Evolutionary conservation across 345 rosid genomes (phyloP).

Genomic region (Ceriops tagal): DNA sequence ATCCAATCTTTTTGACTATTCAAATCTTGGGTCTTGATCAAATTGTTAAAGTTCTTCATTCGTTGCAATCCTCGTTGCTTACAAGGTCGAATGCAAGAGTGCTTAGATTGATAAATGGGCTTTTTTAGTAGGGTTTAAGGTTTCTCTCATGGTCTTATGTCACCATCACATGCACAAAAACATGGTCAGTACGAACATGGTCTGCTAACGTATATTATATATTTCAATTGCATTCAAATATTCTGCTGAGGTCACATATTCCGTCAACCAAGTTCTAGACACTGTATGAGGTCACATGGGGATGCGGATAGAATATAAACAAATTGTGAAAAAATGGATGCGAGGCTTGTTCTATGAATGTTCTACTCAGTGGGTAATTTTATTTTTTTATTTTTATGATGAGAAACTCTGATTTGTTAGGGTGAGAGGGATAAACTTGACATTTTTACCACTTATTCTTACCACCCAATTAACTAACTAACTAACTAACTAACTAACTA

Average conservation of each 20-base stretch:
- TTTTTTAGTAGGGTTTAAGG: background rate
- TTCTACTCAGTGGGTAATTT: too few relatives aligned
- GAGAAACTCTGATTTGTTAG: too few relatives aligned
- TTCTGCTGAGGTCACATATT: conserved; percentile 18
- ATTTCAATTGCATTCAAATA: conserved; percentile 2
- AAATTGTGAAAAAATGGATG: too few relatives aligned
- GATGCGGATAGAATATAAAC: background rate
- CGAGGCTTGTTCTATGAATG: too few relatives aligned
- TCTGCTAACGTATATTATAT: background rate
- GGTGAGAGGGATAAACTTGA: too few relatives aligned
- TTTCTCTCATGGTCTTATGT: background rate
- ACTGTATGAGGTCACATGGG: conserved; percentile 7
- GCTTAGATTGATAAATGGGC: background rate
- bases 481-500: too few relatives aligned
- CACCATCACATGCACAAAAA: conserved; percentile 12
- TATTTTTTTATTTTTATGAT: too few relatives aligned
- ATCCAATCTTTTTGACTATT: conserved; percentile 28
- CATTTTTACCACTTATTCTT: too few relatives aligned
- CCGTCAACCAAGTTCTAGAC: conserved; percentile 8
- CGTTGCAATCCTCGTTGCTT: background rate
- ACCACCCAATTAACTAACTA: too few relatives aligned
- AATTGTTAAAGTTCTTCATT: background rate
- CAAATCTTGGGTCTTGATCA: conserved; percentile 8
- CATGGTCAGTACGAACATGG: background rate
- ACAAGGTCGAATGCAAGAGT: background rate